Evolutionary conservation across 169 alveolate species (phyloP), one percentile per base, ranked within the genome.

Genomic region (Cryptosporidium xiaoi): DNA sequence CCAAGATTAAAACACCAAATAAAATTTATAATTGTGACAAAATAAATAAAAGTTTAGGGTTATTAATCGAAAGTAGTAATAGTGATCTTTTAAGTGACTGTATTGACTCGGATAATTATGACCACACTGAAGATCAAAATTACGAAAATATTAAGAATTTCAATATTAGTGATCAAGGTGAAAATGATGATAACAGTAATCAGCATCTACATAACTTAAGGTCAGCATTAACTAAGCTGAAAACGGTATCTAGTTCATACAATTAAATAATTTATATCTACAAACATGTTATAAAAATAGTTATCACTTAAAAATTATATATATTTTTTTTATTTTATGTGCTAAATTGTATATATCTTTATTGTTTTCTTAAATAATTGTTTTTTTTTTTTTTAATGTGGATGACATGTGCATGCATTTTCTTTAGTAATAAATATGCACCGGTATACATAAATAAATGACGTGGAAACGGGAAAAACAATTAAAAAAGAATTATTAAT

Each of bases 221-320:
- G 46, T 34, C 87, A 33, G 87, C 87, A 6, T 31, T 77, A 18
- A 36, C 71, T 48, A 77, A 40, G 33, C 56, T 77, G 29, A 77
- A 77, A 62, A 44, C 87, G 40, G 36, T 53, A 51, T 69, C 83
- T 16, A 69, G 51, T 56, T 51, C 51, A 56, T 69, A 69, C 51
- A 69, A 20, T 29, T 51, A 40, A 40, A 40, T 1, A 40, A 6
- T 40, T 0, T 40, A 6, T 6, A 3, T 40, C 48, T 40, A 0
- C 27, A 24, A 24, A 24, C 27, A 24, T 6, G 1, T 40, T 40
- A 40, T 40, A 40, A 0, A 40, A 6, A 40, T 40, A 40, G 10
- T 40, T 40, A 24, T 24, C 27, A 24, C 48, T 40, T 40, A 40
- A 40, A 40, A 40, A 6, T 6, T 40, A 40, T 6, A 1, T 6